Evolutionary conservation across 2,329 filamentous ascomycete genomes (phyloP).

Genomic region (Colletotrichum tropicicola): DNA sequence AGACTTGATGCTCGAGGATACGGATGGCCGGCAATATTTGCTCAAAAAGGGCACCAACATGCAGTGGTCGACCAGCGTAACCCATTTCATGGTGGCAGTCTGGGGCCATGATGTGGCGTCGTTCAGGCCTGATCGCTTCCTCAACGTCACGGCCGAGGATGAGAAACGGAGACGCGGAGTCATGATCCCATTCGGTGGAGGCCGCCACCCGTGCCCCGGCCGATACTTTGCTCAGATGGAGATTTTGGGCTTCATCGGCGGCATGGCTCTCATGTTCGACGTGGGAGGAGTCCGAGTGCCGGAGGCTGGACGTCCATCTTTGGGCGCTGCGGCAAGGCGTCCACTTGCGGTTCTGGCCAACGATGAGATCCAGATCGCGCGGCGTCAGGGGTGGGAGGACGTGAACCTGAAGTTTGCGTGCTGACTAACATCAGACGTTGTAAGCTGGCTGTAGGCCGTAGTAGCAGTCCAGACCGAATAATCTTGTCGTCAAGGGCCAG

Average conservation of each 20-base stretch:
- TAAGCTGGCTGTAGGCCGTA: too few species aligned
- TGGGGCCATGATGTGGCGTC: slow-evolving; percentile 35
- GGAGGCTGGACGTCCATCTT: neutral
- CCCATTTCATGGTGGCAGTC: slow-evolving; percentile 33
- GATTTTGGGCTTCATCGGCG: slow-evolving; percentile 35
- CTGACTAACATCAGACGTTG: too few species aligned
- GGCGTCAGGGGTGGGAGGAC: slow-evolving; percentile 36
- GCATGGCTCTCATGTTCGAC: slow-evolving; percentile 35
- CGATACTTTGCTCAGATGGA: slow-evolving; percentile 42
- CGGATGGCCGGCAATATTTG: slow-evolving; percentile 34
- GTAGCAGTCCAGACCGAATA: too few species aligned
- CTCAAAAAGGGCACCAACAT: slow-evolving; percentile 37
- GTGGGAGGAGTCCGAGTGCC: slow-evolving; percentile 33
- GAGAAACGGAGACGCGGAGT: slow-evolving; percentile 35
- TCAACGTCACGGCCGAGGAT: slow-evolving; percentile 25
- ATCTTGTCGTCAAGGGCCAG: too few species aligned
- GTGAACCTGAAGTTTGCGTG: slow-evolving; percentile 33
- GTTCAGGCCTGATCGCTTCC: slow-evolving; percentile 38
- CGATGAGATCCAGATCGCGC: slow-evolving; percentile 19
- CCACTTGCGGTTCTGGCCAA: slow-evolving; percentile 18
- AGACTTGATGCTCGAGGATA: slow-evolving; percentile 45
- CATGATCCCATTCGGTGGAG: slow-evolving; percentile 44
- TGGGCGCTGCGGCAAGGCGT: slow-evolving; percentile 27
- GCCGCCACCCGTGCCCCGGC: slow-evolving; percentile 42
- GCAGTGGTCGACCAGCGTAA: slow-evolving; percentile 36